Evolutionary conservation across 345 rosid species (phyloP).

Genomic region (Clausena lansium): DNA sequence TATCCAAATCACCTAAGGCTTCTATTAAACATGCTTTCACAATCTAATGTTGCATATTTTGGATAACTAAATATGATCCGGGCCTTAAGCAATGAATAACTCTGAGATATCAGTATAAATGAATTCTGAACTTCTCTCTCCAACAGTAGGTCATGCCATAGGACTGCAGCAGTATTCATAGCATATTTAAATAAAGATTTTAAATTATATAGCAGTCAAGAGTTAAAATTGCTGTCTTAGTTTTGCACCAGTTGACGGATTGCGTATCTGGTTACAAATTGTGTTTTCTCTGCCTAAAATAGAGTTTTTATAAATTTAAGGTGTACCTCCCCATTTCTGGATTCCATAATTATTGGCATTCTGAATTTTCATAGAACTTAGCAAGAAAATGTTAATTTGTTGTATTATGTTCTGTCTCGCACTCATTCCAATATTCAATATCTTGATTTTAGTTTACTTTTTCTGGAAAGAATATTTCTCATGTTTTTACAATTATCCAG

Average conservation of each 20-base stretch:
- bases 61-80: background rate
- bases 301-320: too few species aligned
- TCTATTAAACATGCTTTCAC: background rate
- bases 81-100: background rate
- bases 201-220: background rate
- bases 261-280: background rate
- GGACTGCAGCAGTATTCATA: background rate
- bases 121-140: background rate
- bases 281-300: background rate
- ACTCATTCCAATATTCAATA: background rate
- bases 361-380: background rate
- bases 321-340: background rate
- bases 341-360: background rate
- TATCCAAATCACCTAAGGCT: background rate
- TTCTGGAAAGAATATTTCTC: conserved; percentile 9
- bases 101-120: conserved; percentile 11
- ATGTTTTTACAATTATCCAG: background rate
- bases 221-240: background rate
- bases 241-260: background rate
- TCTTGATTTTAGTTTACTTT: background rate
- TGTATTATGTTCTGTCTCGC: background rate
- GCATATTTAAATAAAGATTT: background rate
- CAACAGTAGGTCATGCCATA: background rate
- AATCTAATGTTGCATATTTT: background rate
- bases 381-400: background rate